Percentiles rank a stretch among this genome's conserved stretches.
Conservation (phyloP, 805 yeast genomes). For the Saccharomycopsis schoenii region DNA sequence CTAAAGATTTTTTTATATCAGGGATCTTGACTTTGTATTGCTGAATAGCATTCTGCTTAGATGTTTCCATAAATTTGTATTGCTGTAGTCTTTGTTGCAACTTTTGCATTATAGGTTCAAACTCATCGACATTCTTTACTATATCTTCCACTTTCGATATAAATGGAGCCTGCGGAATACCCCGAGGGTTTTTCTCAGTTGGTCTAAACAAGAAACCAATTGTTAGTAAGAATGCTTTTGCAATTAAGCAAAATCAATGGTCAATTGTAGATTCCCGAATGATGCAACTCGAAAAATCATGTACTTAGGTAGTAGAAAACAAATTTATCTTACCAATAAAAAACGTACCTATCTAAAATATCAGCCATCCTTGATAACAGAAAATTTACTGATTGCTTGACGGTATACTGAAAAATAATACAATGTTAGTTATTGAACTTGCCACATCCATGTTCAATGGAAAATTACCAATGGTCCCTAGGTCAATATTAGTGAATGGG, state of each 20-base stretch:
- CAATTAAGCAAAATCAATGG: too few relatives aligned
- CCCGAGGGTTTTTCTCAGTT: slow-evolving; percentile 71
- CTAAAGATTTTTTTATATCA: slow-evolving; percentile 81
- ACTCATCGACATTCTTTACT: slow-evolving; percentile 60
- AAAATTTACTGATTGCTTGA: too few relatives aligned
- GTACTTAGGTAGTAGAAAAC: too few relatives aligned
- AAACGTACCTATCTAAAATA: slow-evolving; percentile 7
- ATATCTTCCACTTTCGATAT: slow-evolving; percentile 72
- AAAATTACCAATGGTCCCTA: too few relatives aligned
- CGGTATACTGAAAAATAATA: too few relatives aligned
- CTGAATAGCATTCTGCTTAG: slow-evolving; percentile 30
- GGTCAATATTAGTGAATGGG: too few relatives aligned
- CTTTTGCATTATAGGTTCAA: slow-evolving; percentile 55
- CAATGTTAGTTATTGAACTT: too few relatives aligned
- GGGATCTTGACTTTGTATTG: slow-evolving; percentile 67
- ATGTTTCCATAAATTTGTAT: slow-evolving; percentile 70
- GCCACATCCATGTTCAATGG: too few relatives aligned
- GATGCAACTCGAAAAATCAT: too few relatives aligned
- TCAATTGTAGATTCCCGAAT: background rate
- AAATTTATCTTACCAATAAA: background rate
- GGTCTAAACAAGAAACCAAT: slow-evolving; percentile 27
- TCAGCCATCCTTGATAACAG: slow-evolving; percentile 2
- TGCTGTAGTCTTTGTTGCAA: slow-evolving; percentile 85
- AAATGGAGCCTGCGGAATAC: slow-evolving; percentile 95
- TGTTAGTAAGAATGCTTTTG: background rate